Conservation (phyloP, 306 rosid genomes). For the Arachis hypogaea region DNA sequence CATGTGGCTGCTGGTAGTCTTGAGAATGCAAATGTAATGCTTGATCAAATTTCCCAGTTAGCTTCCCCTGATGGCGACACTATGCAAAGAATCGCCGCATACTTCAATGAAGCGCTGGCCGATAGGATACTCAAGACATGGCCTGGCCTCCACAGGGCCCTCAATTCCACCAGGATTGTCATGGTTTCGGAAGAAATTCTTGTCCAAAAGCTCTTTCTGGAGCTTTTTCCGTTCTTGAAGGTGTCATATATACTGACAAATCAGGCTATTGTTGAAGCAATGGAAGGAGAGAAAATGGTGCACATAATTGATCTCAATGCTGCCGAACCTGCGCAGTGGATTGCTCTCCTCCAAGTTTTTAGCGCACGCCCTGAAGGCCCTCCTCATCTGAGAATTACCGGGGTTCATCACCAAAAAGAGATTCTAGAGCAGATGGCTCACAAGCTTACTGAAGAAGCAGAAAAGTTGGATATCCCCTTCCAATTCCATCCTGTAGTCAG, state of each 20-base stretch:
- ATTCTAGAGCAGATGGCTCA: conserved; percentile 84
- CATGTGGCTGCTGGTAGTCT: conserved; percentile 76
- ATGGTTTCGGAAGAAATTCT: conserved; percentile 71
- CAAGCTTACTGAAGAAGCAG: conserved; percentile 72
- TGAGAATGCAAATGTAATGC: conserved; percentile 74
- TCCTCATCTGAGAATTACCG: conserved; percentile 90
- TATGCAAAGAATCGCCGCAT: conserved; percentile 85
- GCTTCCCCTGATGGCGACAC: conserved; percentile 81
- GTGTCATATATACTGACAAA: conserved; percentile 72
- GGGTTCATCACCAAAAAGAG: conserved; percentile 77
- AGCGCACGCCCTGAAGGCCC: conserved; percentile 86
- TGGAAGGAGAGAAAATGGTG: conserved; percentile 91
- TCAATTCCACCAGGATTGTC: conserved; percentile 64
- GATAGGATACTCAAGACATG: conserved; percentile 75
- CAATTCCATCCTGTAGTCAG: conserved; percentile 72
- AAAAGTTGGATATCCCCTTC: conserved; percentile 79
- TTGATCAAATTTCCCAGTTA: conserved; percentile 84
- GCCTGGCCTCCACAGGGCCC: conserved; percentile 86
- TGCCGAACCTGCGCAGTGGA: conserved; percentile 82
- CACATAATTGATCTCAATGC: conserved; percentile 87
- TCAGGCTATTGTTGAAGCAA: conserved; percentile 85
- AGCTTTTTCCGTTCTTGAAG: conserved; percentile 78
- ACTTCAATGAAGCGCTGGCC: conserved; percentile 82
- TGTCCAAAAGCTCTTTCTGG: conserved; percentile 69
- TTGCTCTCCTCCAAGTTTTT: conserved; percentile 79